Base-by-base conservation (phyloP, 768 basidiomycete species). In the Collybiopsis confluens region DNA sequence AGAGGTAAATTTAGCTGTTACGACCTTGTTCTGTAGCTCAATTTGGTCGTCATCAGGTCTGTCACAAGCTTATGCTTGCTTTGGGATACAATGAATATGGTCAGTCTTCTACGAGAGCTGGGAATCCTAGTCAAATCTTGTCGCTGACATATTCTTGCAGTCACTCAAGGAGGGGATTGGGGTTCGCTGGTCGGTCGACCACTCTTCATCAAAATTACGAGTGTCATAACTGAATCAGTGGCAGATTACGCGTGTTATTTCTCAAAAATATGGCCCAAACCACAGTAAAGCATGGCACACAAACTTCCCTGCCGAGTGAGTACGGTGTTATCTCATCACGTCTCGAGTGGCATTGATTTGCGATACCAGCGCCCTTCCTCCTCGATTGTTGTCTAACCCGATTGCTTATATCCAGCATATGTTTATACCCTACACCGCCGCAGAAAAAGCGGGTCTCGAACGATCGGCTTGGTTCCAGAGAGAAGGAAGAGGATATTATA, bases 11-110 rank as follows among this genome's bases (percentile, higher is more conserved):
- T 18, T 48, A 28, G 23, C 42, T 28, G 20, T 8, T n/a, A 9
- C 10, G 20, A 23, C 13, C 18, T 13, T 8, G 13, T 13, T 52
- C 4, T 52, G 18, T 11, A 23, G 18, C 30, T 33, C 13, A 33
- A 27, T 5, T 33, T 6, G 5, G 13, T 33, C 30, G 5, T 13
- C 13, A 26, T 8, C 41, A 70, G 71, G 62, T 73, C 11, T 65
- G 59, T 2, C 63, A 73, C 33, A 73, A 71, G 46, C 33, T 73
- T 15, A 73, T 74, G 71, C 43, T 68, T 11, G 52, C 66, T 0
- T 56, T 73, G 7, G 70, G 73, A 2, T 72, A 72, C 49, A 20
- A 64, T 10, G 59, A 72, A 46, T 72, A 72, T 54, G 72, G 72
- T 64, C 47, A n/a, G 49, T 27, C 7, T 23, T 24, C 18, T 45